Conservation (phyloP, 176 grass and related monocot species). For the Calamus simplicifolius region DNA sequence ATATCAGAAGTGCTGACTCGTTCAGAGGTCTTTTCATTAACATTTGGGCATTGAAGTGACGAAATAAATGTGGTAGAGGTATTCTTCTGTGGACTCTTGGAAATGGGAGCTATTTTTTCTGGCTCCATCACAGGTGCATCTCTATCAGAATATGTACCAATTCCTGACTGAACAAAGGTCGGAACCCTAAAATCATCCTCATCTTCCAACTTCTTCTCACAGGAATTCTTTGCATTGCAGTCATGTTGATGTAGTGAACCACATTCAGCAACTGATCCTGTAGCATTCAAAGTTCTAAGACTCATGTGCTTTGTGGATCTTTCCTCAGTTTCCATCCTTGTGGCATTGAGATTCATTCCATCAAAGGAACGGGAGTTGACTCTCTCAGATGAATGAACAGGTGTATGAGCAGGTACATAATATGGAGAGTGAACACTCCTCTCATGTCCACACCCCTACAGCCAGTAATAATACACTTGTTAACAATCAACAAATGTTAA, state of each 20-base stretch:
- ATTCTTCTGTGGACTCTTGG: not conserved
- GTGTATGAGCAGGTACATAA: not conserved
- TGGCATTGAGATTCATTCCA: too few species aligned
- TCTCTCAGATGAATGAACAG: not conserved
- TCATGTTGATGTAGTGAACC: not conserved
- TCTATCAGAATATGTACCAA: not conserved
- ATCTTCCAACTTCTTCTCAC: slow-evolving; percentile 6
- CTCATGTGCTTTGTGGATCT: too few species aligned
- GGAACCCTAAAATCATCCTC: slow-evolving; percentile 12
- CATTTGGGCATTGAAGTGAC: not conserved
- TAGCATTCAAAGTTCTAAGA: not conserved
- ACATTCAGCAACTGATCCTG: slow-evolving; percentile 1
- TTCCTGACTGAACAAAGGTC: not conserved
- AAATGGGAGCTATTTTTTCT: not conserved
- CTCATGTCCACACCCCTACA: not conserved
- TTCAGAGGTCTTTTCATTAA: not conserved
- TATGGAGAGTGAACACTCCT: not conserved
- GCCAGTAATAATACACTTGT: slow-evolving; percentile 13
- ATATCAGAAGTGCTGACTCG: too few species aligned
- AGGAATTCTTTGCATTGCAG: not conserved
- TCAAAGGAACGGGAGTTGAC: not conserved
- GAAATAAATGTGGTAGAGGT: not conserved
- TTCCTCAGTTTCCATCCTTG: too few species aligned
- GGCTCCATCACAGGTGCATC: not conserved
- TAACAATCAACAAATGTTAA: slow-evolving; percentile 9